Base-by-base conservation (phyloP, 2,329 filamentous ascomycete genomes). In the Scorias spongiosa region DNA sequence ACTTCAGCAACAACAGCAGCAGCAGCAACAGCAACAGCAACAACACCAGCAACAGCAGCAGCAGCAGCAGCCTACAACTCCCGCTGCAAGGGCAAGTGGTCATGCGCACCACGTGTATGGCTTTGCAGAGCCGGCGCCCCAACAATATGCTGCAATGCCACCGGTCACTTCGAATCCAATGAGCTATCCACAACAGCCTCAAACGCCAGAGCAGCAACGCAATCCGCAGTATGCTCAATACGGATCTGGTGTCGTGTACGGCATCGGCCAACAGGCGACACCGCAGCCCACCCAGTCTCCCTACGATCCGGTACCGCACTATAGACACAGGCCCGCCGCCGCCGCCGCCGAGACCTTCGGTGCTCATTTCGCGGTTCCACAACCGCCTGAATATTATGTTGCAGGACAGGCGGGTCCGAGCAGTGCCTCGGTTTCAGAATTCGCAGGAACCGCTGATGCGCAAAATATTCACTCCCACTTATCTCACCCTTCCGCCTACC, bases 251-350 rank as follows among this genome's bases (percentile, higher is more conserved):
- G 78, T 89, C 68, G 80, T 91, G 74, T 93, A 93, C 69, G 80
- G 79, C 66, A 81, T 88, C 56, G 69, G 73, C 58, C 78, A 80
- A 60, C 68, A 77, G 56, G 66, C 71, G 50, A 75, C 76, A 65
- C 57, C 60, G 48, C 55, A 57, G 47, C 49, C 62, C 69, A 68
- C 66, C 62, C 76, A 67, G 70, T 81, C 65, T 48, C 64, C 71
- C 54, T 93, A 93, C 67, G 83, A 89, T 63, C 68, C 77, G 58
- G 76, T 80, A 60, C 74, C 79, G 66, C 80, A 80, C 59, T 93
- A 86, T 67, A 74, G 80, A 57, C 69, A 78, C 54, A 80, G 82
- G 68, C 83, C 86, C 59, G 75, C 81, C 66, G 77, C 81, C 66
- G 77, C 81, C 71, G 76, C 75, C 48, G 76, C 91, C 66, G 82